A percentile compares a stretch with the other conserved stretches of the same genome.
phyloP scores from a whole-genome alignment of 2,329 filamentous ascomycete species.

The Nemania diffusa region DNA sequence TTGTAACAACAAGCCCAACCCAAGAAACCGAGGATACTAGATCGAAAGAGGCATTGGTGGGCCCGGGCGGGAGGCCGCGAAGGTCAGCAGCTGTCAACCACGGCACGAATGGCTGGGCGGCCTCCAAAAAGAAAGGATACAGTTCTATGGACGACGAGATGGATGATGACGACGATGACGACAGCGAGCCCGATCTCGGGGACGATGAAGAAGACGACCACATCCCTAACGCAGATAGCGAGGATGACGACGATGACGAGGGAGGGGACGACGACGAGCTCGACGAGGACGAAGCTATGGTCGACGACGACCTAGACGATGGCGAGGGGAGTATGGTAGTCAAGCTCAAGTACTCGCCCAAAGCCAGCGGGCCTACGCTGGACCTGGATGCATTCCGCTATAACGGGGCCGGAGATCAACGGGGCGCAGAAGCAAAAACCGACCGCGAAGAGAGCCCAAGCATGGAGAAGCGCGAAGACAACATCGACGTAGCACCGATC shows the following conservation, averaged over 20 bases:
- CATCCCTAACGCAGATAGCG: conserved; percentile 67
- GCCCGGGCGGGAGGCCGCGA: conserved; percentile 60
- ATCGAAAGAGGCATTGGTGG: conserved; percentile 55
- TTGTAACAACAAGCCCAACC: conserved; percentile 56
- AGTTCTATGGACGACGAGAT: conserved; percentile 65
- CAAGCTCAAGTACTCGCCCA: conserved; percentile 67
- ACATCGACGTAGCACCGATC: conserved; percentile 46
- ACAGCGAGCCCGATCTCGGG: conserved; percentile 78
- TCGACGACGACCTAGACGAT: conserved; percentile 62
- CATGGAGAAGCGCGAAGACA: conserved; percentile 46
- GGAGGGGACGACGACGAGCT: conserved; percentile 59
- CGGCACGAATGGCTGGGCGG: conserved; percentile 61
- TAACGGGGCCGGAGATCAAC: conserved; percentile 39
- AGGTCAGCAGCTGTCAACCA: conserved; percentile 62
- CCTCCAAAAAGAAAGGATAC: conserved; percentile 60
- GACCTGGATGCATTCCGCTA: conserved; percentile 49
- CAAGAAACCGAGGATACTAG: conserved; percentile 47
- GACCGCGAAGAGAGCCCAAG: conserved; percentile 26
- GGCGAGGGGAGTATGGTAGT: conserved; percentile 74
- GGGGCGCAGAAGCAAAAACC: conserved; percentile 21
- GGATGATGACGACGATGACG: conserved; percentile 73
- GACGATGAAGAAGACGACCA: conserved; percentile 76
- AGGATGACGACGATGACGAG: conserved; percentile 62
- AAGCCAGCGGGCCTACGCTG: conserved; percentile 50
- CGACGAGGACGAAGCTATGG: conserved; percentile 64